Base-by-base conservation (phyloP, 768 basidiomycete genomes). In the Phanerochaete sordida region DNA sequence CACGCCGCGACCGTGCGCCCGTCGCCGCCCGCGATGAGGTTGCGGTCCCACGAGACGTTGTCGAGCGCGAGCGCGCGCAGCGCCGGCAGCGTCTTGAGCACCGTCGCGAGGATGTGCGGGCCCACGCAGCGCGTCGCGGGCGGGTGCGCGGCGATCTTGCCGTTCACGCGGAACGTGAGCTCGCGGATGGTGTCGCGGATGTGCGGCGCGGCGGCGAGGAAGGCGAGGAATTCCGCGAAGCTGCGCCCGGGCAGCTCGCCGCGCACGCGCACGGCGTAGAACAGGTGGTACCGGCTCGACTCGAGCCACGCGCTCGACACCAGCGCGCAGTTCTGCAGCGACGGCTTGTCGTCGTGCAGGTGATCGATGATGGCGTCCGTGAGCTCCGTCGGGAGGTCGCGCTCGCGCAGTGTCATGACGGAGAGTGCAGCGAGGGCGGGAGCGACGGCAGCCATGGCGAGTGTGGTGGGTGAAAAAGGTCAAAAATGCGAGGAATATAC, bases 361-460 rank as follows among this genome's bases (percentile, higher is more conserved):
- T 53, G 61, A 50, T 64, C 65, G 53, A 66, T 50, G 57, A 63
- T 64, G 54, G 30, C 31, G 50, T 66, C 65, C 19, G 57, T 59
- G 57, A 66, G 59, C 55, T 66, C 65, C 3, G 57, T 31, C 24
- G 63, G 60, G 8, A 61, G 37, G 43, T 39, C 35, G n/a, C 16
- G 35, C 28, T 7, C 11, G 24, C 13, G 15, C 2, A 51, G 16
- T 2, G 50, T 12, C 28, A 51, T 28, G 28, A 30, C 28, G 31
- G 50, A 28, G 13, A 51, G 13, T 8, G 28, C 50, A 30, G 7
- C 28, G 30, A 12, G 6, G 31, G 23, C 50, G 27, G 12, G 26
- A n/a, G 13, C 23, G 6, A 26, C 23, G 24, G 24, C 13, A 13
- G 31, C 50, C 28, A n/a, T 31, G 50, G 9, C 30, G 50, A n/a